Conservation (phyloP, 2,329 filamentous ascomycete genomes). For the Blastomyces emzantsi region DNA sequence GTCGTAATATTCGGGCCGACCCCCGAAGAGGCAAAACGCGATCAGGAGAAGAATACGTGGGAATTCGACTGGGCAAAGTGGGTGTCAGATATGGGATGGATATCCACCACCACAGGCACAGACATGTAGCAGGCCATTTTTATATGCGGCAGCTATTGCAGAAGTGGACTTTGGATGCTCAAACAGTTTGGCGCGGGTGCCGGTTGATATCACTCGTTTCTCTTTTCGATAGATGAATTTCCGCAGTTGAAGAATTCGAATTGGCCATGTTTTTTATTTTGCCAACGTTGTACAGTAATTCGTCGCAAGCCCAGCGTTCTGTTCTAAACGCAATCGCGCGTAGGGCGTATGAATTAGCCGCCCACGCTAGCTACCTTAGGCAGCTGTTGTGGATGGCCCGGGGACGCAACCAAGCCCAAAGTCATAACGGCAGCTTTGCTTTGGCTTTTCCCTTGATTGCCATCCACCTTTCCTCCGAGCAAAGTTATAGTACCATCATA, state of each 20-base stretch:
- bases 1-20: neutral
- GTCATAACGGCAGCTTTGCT: neutral
- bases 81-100: neutral
- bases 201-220: neutral
- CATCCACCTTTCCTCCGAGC: neutral
- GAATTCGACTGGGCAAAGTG: neutral
- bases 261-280: neutral
- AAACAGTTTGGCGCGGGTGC: neutral
- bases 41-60: neutral
- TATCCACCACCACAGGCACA: accelerated
- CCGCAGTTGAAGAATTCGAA: neutral
- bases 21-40: neutral
- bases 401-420: neutral
- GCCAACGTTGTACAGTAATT: too few relatives aligned
- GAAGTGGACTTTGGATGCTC: neutral
- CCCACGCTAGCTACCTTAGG: neutral
- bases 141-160: neutral
- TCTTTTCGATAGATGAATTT: neutral
- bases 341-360: neutral
- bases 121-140: neutral
- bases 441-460: neutral
- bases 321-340: neutral
- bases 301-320: too few relatives aligned
- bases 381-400: neutral
- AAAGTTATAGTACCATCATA: neutral